A percentile compares a stretch with the other conserved stretches of the same genome.
phyloP scores from a whole-genome alignment of 2,329 filamentous ascomycete species.

The Diaporthe sp. region DNA sequence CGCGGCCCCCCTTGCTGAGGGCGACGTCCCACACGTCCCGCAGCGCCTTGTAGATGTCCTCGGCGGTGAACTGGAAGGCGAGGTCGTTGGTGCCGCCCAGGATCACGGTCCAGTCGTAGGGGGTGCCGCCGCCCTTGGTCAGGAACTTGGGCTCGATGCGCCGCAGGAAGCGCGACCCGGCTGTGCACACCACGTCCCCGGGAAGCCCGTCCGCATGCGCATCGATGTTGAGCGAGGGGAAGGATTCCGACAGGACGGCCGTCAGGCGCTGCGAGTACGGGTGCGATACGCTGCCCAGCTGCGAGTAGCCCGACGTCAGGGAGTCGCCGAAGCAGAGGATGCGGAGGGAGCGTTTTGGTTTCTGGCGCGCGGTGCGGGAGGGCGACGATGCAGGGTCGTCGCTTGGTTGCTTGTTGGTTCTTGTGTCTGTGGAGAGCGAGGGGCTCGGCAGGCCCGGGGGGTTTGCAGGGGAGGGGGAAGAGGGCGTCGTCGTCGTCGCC shows the following conservation, averaged over 20 bases:
- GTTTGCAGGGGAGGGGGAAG: not conserved
- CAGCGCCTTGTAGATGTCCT: conserved; percentile 56
- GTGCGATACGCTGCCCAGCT: conserved; percentile 46
- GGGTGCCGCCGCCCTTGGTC: conserved; percentile 33
- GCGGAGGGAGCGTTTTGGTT: conserved; percentile 48
- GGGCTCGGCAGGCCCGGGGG: not conserved
- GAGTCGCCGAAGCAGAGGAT: conserved; percentile 75
- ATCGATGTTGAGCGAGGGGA: conserved; percentile 47
- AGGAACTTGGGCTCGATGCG: conserved; percentile 44
- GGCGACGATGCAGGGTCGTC: not conserved
- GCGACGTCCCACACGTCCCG: conserved; percentile 58
- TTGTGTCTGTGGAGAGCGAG: not conserved
- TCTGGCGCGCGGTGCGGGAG: not conserved
- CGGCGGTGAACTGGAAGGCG: conserved; percentile 46
- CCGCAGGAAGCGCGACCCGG: conserved; percentile 36
- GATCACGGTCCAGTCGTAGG: conserved; percentile 67
- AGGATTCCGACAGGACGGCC: conserved; percentile 56
- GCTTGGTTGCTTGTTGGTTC: not conserved
- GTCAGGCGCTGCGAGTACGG: conserved; percentile 65
- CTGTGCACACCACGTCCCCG: conserved; percentile 60
- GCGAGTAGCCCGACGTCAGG: conserved; percentile 67
- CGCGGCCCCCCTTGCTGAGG: conserved; percentile 57
- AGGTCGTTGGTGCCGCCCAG: conserved; percentile 74
- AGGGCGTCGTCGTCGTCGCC: not conserved
- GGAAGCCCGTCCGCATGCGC: conserved; percentile 57